Base-by-base conservation (phyloP, 1,139 yeast genomes). In the Taiozyma sp. region DNA sequence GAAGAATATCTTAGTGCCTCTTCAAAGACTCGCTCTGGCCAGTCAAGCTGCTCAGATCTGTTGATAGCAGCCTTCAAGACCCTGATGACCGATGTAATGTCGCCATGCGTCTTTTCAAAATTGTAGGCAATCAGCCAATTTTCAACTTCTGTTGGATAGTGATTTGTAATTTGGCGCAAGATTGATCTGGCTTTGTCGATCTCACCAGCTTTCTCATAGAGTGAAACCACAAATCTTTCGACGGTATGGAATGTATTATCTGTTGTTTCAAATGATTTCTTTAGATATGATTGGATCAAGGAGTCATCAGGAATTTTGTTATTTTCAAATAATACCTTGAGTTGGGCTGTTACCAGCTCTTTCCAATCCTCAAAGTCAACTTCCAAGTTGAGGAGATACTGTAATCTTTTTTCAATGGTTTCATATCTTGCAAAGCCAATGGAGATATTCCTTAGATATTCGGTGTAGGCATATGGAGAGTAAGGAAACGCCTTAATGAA, bases 11-110 rank as follows among this genome's bases (percentile, higher is more conserved):
- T 62, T 11, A 72, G 49, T 67, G 77, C 76, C 48, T 77, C 82
- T 48, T 77, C 78, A 14, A 73, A 61, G 4, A 81, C 55, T 44
- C 74, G 65, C 48, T 79, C 82, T 0, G 85, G 83, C 71, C 75
- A 70, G 56, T 81, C 85, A 47, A 80, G 53, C 3, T 55, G 49
- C 16, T 54, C 56, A 1, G 70, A 63, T 16, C 61, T 45, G 6
- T 53, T 56, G 3, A 72, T 51, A 0, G 80, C 81, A 3, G 60
- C 59, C 11, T 60, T 58, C 48, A 76, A 69, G 1, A 75, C 51
- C 3, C 53, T 57, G 0, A 62, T 50, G 1, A 72, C 66, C 1
- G 59, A 44, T 19, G 57, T 40, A 48, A 54, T 49, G 10, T 60
- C 62, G 1, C 66, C 65, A 52, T 68, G 57, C 35, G 66, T 56